Conservation (phyloP, 192 early-diverging fungal species). For the Backusella morwellensis region DNA sequence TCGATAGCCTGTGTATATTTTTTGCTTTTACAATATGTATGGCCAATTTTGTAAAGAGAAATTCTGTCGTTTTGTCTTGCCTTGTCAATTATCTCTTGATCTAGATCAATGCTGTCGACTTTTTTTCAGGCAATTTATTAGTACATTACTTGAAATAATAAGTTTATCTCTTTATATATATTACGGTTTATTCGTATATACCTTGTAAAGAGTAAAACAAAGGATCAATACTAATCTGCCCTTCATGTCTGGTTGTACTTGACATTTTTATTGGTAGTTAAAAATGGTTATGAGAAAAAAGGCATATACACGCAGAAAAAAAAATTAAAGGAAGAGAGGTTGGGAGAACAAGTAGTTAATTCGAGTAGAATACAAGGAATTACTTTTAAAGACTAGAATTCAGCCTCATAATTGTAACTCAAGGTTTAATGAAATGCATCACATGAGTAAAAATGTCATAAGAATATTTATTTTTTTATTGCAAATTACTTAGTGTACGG, state of each 20-base stretch:
- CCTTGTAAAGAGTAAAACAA: not conserved
- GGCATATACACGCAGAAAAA: not conserved
- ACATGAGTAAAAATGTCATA: not conserved
- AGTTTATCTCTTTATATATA: no score
- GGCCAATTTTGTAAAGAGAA: not conserved
- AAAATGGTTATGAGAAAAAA: not conserved
- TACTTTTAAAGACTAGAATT: not conserved
- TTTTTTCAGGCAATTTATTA: no score
- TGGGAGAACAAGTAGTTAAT: not conserved
- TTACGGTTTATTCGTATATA: not conserved
- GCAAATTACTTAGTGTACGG: no score
- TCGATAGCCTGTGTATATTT: not conserved
- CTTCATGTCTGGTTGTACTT: not conserved
- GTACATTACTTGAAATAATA: no score
- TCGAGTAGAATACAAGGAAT: not conserved
- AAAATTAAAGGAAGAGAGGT: not conserved
- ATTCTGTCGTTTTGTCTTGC: not conserved
- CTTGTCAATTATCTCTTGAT: no score
- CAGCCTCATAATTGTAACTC: not conserved
- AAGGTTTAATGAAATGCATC: not conserved
- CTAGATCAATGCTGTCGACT: no score
- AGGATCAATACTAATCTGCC: not conserved
- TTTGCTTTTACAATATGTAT: not conserved
- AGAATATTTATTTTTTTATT: not conserved
- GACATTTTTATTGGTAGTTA: not conserved